These are phyloP conservation scores for Dioszegia hungarica DNA, from an alignment of 768 basidiomycete genomes.

Conservation along the genomic window DNA sequence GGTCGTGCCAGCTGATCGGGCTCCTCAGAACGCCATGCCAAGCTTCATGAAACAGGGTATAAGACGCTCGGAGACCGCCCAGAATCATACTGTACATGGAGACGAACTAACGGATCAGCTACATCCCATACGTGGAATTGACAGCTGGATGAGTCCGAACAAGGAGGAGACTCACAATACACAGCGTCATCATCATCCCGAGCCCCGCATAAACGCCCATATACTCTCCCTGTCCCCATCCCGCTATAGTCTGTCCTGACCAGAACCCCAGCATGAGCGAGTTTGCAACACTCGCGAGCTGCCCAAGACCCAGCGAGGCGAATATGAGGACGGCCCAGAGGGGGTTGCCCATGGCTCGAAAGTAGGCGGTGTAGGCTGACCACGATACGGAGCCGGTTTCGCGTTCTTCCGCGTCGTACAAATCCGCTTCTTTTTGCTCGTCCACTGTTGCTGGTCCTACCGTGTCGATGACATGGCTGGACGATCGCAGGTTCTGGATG, in stretches of 20 bases:
- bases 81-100: slow-evolving; percentile 37
- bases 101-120: slow-evolving; percentile 13
- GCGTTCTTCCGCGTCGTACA: slow-evolving; percentile 56
- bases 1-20: slow-evolving; percentile 67
- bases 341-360: slow-evolving; percentile 53
- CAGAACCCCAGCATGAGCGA: slow-evolving; percentile 71
- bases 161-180: slow-evolving; percentile 14
- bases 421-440: neutral
- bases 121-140: neutral
- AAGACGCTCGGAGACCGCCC: slow-evolving; percentile 50
- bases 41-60: slow-evolving; percentile 58
- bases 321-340: slow-evolving; percentile 56
- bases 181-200: slow-evolving; percentile 19
- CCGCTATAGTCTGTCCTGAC: slow-evolving; percentile 57
- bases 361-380: slow-evolving; percentile 55
- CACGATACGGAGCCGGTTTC: slow-evolving; percentile 57
- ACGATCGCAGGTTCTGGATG: neutral
- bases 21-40: slow-evolving; percentile 59
- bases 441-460: too few relatives aligned
- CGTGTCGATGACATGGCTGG: too few relatives aligned
- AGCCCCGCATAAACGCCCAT: slow-evolving; percentile 58
- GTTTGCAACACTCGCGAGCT: slow-evolving; percentile 59
- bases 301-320: slow-evolving; percentile 53
- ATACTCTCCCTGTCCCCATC: slow-evolving; percentile 62
- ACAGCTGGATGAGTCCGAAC: too few relatives aligned